Conservation (phyloP, 1,284 basidiomycete genomes). For the Mycena sp. region DNA sequence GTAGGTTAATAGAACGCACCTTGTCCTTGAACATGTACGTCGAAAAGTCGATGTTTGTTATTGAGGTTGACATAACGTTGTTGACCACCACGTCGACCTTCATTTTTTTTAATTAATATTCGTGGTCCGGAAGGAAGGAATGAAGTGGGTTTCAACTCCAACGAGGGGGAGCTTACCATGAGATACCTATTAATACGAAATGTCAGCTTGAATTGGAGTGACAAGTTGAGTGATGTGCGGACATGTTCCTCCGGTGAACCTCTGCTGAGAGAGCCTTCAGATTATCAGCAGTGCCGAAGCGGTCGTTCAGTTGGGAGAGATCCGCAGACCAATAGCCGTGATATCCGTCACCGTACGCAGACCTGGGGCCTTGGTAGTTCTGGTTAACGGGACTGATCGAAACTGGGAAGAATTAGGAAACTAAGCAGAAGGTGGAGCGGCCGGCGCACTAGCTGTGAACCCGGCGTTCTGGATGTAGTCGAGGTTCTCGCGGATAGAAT, state of each 20-base stretch:
- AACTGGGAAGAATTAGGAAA: constrained; percentile 43
- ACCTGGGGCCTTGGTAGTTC: constrained; percentile 73
- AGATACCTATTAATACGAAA: constrained; percentile 15
- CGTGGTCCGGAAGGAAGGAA: background rate
- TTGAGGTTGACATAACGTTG: constrained; percentile 71
- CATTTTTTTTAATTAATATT: constrained; percentile 59
- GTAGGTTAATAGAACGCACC: constrained; percentile 40
- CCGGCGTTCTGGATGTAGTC: constrained; percentile 84
- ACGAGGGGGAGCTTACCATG: no score
- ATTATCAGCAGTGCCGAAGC: constrained; percentile 76
- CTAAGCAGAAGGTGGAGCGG: constrained; percentile 21
- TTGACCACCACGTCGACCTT: constrained; percentile 87
- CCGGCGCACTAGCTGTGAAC: constrained; percentile 75
- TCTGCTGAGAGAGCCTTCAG: constrained; percentile 72
- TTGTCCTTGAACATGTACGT: constrained; percentile 68
- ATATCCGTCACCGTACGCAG: constrained; percentile 74
- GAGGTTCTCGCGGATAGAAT: constrained; percentile 70
- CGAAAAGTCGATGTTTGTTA: constrained; percentile 65
- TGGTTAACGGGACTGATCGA: constrained; percentile 77
- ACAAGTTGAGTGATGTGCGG: constrained; percentile 19
- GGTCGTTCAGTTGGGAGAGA: constrained; percentile 68
- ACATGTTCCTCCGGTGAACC: constrained; percentile 77
- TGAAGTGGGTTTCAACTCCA: no score
- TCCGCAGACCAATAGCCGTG: constrained; percentile 80
- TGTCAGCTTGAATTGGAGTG: background rate